Conservation (phyloP, 345 rosid species). For the Rhodamnia argentea region DNA sequence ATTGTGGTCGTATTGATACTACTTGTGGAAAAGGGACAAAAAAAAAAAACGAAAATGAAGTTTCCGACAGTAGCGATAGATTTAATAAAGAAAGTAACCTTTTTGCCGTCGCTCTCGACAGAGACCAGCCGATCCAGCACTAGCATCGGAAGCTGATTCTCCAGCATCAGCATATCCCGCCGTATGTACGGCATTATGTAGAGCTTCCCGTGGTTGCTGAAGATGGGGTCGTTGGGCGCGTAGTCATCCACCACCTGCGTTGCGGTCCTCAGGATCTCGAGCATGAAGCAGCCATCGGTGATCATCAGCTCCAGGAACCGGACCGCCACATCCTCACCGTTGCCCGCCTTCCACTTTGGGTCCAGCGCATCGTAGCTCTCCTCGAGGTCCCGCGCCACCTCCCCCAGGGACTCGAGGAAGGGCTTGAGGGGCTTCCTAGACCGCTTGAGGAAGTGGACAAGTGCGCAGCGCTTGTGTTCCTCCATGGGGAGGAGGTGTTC, state of each 20-base stretch:
- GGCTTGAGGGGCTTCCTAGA: neutral
- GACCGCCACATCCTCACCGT: neutral
- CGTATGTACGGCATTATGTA: neutral
- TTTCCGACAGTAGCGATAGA: too few relatives aligned
- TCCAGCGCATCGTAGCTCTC: neutral
- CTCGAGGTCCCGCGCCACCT: neutral
- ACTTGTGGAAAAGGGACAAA: neutral
- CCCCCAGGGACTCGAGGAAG: neutral
- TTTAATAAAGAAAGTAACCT: too few relatives aligned
- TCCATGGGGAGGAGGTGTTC: too few relatives aligned
- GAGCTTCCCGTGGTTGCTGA: neutral
- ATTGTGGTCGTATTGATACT: too few relatives aligned
- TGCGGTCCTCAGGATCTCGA: neutral
- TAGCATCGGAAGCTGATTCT: neutral
- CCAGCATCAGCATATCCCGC: constrained; percentile 5
- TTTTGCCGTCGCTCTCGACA: neutral
- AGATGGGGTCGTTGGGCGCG: neutral
- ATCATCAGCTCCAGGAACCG: constrained; percentile 1
- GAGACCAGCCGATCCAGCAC: neutral
- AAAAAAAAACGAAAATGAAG: too few relatives aligned
- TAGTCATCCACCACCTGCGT: neutral
- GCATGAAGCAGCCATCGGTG: constrained; percentile 8
- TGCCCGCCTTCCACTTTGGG: neutral
- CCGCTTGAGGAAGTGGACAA: neutral
- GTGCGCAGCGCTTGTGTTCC: neutral